Conservation (phyloP, 805 yeast species). For the Cyberlindnera bimundalis region DNA sequence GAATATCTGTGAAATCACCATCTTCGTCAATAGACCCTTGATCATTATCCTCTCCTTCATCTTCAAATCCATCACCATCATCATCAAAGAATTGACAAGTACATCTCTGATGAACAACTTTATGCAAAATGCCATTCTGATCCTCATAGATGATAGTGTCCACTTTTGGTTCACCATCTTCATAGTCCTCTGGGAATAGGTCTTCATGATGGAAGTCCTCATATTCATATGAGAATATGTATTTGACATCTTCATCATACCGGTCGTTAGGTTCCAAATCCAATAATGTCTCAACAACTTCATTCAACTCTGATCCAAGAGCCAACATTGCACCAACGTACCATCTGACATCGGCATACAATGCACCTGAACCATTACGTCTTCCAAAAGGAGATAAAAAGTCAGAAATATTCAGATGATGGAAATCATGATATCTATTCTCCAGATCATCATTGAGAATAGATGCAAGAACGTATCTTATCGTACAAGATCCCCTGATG, state of each 20-base stretch:
- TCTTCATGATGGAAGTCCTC: slow-evolving; percentile 37
- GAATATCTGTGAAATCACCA: slow-evolving; percentile 17
- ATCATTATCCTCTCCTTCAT: slow-evolving; percentile 16
- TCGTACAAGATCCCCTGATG: slow-evolving; percentile 60
- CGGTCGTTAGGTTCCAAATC: slow-evolving; percentile 59
- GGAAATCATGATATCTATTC: slow-evolving; percentile 48
- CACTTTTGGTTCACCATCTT: slow-evolving; percentile 34
- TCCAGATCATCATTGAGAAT: slow-evolving; percentile 49
- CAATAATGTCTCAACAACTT: slow-evolving; percentile 50
- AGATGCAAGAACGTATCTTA: slow-evolving; percentile 59
- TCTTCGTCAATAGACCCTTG: slow-evolving; percentile 10
- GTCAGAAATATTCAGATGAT: slow-evolving; percentile 53
- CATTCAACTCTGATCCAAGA: slow-evolving; percentile 43
- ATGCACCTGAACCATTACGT: slow-evolving; percentile 54
- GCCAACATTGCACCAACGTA: slow-evolving; percentile 55
- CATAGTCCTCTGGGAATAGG: slow-evolving; percentile 24
- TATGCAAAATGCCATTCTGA: slow-evolving; percentile 27
- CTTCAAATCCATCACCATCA: slow-evolving; percentile 21
- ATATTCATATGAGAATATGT: slow-evolving; percentile 56
- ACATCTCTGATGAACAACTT: slow-evolving; percentile 24
- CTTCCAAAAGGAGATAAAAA: slow-evolving; percentile 69
- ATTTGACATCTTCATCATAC: slow-evolving; percentile 64
- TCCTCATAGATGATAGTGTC: slow-evolving; percentile 26
- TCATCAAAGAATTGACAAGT: slow-evolving; percentile 27
- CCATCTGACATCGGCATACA: slow-evolving; percentile 54